Evolutionary conservation across 225 moss, liverwort and hornwort species (phyloP), one percentile per base, ranked within the genome.

Genomic region (Pseudoscleropodium purum): DNA sequence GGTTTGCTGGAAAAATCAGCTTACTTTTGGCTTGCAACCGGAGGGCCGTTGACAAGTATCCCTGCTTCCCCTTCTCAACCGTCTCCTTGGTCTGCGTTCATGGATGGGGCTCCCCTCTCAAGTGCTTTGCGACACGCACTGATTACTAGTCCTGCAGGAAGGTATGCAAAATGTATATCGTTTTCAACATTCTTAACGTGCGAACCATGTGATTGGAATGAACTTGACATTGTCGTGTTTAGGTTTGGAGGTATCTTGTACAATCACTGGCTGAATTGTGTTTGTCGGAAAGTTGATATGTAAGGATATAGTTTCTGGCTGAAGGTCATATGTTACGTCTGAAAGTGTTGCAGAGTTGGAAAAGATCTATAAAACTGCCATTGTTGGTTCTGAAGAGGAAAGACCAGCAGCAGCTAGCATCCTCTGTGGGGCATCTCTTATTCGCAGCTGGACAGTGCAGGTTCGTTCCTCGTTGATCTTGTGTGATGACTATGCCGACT

Each of bases 361-460:
- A 89, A 98, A 97, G 90, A 85, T 96, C 54, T 98, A 94, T 86
- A 92, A 94, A 82, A 95, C 94, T 63, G 97, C 98, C 52, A 92
- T 96, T 47, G 84, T 82, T 85, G 98, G 98, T 64, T 93, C 96
- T 85, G 98, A 98, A n/a, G 98, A 96, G 78, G 98, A 96, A 89
- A 94, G 98, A 67, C 92, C 95, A 89, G 95, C 93, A 85, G 98
- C 98, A 87, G 98, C 98, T 72, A 96, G 93, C 90, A 95, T 98
- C 87, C 94, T 98, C 72, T 97, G 97, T 92, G 98, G 98, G 68
- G 96, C 98, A 88, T 96, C 98, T 65, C 92, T 98, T 52, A 92
- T 91, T 91, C 95, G 97, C 88, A 93, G 96, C 88, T 98, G 98
- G 98, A 97, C 95, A 65, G 94, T 98, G 83, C 98, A 98, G 98